Evolutionary conservation across 371 early-diverging fungal genomes (phyloP).

Genomic region (Zopfochytrium polystomum): DNA sequence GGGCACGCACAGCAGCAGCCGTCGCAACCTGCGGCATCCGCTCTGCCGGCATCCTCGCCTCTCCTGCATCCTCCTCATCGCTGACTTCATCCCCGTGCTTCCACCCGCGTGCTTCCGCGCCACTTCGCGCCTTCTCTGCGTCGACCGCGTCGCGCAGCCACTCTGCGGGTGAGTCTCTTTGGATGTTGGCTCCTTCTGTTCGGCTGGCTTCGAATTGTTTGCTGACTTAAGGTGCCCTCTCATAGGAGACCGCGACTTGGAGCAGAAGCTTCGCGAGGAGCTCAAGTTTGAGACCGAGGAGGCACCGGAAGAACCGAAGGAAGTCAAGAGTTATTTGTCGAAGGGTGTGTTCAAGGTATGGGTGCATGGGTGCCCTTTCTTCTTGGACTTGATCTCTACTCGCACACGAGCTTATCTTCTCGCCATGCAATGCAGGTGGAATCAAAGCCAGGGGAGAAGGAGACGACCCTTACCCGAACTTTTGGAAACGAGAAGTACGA

Average conservation of each 20-base stretch:
- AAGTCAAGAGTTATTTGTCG: constrained; percentile 72
- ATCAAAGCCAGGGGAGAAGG: constrained; percentile 75
- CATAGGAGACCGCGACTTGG: constrained; percentile 30
- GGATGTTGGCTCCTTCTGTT: too few relatives aligned
- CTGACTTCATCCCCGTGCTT: too few relatives aligned
- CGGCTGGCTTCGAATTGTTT: too few relatives aligned
- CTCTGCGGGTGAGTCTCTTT: too few relatives aligned
- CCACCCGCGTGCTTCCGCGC: too few relatives aligned
- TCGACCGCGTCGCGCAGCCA: too few relatives aligned
- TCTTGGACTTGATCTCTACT: not conserved
- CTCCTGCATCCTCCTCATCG: too few relatives aligned
- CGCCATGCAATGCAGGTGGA: constrained; percentile 55
- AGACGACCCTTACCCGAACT: constrained; percentile 74
- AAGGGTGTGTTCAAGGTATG: constrained; percentile 72
- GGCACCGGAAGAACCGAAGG: constrained; percentile 58
- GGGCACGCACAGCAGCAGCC: too few relatives aligned
- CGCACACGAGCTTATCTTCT: not conserved
- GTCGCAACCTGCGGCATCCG: too few relatives aligned
- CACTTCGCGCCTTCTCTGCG: too few relatives aligned
- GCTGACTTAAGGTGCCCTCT: not conserved
- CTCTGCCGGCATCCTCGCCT: too few relatives aligned
- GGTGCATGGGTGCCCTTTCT: not conserved
- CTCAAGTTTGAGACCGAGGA: constrained; percentile 76
- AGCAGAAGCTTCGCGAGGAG: constrained; percentile 72
- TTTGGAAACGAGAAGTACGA: constrained; percentile 88